Percentiles rank a stretch among this genome's conserved stretches.
Conservation (phyloP, 148 eudicot species). For the Linanthus parryae region DNA sequence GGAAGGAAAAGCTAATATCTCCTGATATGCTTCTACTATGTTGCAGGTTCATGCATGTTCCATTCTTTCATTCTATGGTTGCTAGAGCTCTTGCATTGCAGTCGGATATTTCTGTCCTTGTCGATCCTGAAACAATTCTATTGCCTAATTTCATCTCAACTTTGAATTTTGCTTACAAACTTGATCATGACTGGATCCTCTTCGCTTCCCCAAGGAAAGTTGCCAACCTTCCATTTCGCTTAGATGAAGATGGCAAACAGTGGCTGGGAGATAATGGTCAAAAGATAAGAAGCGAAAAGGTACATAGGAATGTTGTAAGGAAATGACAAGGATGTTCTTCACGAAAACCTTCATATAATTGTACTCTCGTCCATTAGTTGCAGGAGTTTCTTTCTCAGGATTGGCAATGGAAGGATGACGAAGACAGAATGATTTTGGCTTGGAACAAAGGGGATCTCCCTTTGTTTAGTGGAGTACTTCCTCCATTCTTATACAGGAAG, state of each 20-base stretch:
- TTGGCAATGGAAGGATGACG: slow-evolving; percentile 36
- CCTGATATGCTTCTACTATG: no score
- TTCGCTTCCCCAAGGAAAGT: slow-evolving; percentile 45
- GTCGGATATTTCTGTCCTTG: slow-evolving; percentile 62
- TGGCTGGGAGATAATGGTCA: slow-evolving; percentile 58
- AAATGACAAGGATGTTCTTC: no score
- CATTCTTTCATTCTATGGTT: slow-evolving; percentile 95
- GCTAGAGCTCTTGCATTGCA: slow-evolving; percentile 68
- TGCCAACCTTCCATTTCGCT: slow-evolving; percentile 48
- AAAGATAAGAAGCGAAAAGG: slow-evolving; percentile 42
- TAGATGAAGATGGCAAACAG: slow-evolving; percentile 49
- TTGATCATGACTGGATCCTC: slow-evolving; percentile 91
- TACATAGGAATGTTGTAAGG: slow-evolving; percentile 21
- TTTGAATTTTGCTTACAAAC: slow-evolving; percentile 50
- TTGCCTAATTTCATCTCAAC: slow-evolving; percentile 61
- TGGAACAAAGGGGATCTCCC: slow-evolving; percentile 82
- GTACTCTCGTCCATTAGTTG: slow-evolving; percentile 52
- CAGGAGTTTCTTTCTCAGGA: slow-evolving; percentile 48
- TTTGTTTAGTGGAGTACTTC: slow-evolving; percentile 80
- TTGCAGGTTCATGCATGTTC: slow-evolving; percentile 61
- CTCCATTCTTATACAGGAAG: slow-evolving; percentile 78
- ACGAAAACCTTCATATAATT: no score
- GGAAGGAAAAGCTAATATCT: no score
- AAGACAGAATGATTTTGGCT: slow-evolving; percentile 64
- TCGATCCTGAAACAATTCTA: slow-evolving; percentile 77